Conservation (phyloP, 495 filamentous ascomycete species). For the Penicillium cosmopolitanum region DNA sequence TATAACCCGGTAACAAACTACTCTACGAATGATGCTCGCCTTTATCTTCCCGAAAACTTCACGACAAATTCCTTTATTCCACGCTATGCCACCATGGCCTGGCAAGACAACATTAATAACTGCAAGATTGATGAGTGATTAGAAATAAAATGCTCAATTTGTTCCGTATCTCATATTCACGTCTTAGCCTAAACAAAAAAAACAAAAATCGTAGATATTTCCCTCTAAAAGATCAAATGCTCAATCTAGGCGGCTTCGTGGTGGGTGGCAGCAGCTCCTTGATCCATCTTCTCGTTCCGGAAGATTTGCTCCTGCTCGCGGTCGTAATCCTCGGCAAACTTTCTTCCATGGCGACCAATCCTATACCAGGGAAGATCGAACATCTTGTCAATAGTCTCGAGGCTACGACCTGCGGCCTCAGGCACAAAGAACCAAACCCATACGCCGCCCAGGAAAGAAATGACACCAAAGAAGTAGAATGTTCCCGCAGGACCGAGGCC, state of each 20-base stretch:
- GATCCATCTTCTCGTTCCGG: no score
- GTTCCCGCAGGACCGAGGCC: no score
- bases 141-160: background rate
- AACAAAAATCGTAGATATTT: no score
- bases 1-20: conserved; percentile 4
- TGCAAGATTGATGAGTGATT: conserved; percentile 5
- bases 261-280: no score
- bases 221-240: no score
- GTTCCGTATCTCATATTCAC: no score
- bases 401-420: conserved; percentile 25
- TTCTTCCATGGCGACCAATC: conserved; percentile 53
- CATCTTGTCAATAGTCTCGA: conserved; percentile 55
- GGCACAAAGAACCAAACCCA: conserved; percentile 52
- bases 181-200: no score
- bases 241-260: no score
- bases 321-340: conserved; percentile 4
- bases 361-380: conserved; percentile 62
- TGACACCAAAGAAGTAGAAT: conserved; percentile 2
- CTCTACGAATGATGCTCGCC: background rate
- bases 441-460: conserved; percentile 50
- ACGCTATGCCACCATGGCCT: conserved; percentile 4
- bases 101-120: conserved; percentile 11
- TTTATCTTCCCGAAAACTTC: conserved; percentile 13
- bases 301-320: no score
- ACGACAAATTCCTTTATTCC: conserved; percentile 13